phyloP scores from a whole-genome alignment of 2,329 filamentous ascomycete species.

The Blastomyces parvus region DNA sequence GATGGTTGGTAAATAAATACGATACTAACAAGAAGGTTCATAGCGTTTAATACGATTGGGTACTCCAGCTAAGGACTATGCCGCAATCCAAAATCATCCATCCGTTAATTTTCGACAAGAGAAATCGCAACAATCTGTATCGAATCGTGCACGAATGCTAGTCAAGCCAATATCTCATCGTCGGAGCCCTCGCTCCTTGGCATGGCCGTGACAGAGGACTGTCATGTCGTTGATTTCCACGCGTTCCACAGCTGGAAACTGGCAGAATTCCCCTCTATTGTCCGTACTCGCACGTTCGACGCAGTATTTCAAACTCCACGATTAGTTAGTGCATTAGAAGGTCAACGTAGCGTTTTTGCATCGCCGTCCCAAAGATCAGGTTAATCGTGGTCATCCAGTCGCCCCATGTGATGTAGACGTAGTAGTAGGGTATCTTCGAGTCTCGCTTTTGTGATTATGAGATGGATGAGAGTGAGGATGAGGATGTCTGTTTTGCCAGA shows the following conservation, averaged over 20 bases:
- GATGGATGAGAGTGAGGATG: no score
- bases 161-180: background rate
- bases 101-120: background rate
- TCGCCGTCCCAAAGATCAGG: background rate
- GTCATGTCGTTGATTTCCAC: background rate
- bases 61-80: background rate
- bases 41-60: background rate
- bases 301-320: constrained; percentile 17
- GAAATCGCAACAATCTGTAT: background rate
- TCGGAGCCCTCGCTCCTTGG: background rate
- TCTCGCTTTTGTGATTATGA: background rate
- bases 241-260: no score
- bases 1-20: background rate
- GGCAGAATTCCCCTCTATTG: no score
- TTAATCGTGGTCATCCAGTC: constrained; percentile 16
- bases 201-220: constrained; percentile 12
- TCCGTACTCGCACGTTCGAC: background rate
- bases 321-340: constrained; percentile 20
- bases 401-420: constrained; percentile 15
- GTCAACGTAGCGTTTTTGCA: constrained; percentile 1
- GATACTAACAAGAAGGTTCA: background rate
- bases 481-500: no score
- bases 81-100: background rate
- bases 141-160: background rate
- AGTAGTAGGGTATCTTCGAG: constrained; percentile 16